These are phyloP conservation scores for Aspergillus incahuasiensis DNA, from an alignment of 495 filamentous ascomycete species.

Conservation along the genomic window DNA sequence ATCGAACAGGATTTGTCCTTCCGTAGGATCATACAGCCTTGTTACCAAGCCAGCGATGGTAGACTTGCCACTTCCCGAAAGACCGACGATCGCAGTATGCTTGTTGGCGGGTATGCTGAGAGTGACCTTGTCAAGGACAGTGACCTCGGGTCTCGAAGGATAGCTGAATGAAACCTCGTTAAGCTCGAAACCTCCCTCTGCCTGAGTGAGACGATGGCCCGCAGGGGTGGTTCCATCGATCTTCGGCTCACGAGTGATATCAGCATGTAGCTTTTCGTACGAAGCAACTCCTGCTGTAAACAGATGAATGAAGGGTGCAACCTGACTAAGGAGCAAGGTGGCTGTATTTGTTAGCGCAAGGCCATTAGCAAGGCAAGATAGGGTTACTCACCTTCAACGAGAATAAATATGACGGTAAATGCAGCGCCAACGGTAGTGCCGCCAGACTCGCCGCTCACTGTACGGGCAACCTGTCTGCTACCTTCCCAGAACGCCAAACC, in stretches of 20 bases:
- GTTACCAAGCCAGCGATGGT: conserved; percentile 56
- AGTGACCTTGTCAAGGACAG: conserved; percentile 23
- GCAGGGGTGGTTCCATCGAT: conserved; percentile 43
- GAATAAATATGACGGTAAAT: conserved; percentile 63
- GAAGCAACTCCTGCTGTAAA: conserved; percentile 54
- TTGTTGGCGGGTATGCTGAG: conserved; percentile 49
- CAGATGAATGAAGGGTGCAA: conserved; percentile 58
- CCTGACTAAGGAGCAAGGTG: conserved; percentile 56
- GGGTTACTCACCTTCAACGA: conserved; percentile 52
- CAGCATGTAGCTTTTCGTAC: conserved; percentile 43
- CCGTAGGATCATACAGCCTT: conserved; percentile 45
- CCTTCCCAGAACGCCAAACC: conserved; percentile 67
- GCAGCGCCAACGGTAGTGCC: conserved; percentile 50
- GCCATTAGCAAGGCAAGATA: background rate
- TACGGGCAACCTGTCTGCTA: conserved; percentile 46
- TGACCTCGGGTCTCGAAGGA: background rate
- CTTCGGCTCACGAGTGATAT: conserved; percentile 47
- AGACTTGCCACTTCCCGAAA: conserved; percentile 70
- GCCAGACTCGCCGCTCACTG: conserved; percentile 28
- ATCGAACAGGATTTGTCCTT: conserved; percentile 49
- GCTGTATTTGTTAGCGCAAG: conserved; percentile 35
- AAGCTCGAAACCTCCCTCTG: conserved; percentile 44
- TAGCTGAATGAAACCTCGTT: conserved; percentile 30
- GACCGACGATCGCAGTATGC: conserved; percentile 69
- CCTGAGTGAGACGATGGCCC: conserved; percentile 32